Percentiles rank a stretch among this genome's conserved stretches.
Conservation (phyloP, 306 rosid species). For the Boehmeria nivea region DNA sequence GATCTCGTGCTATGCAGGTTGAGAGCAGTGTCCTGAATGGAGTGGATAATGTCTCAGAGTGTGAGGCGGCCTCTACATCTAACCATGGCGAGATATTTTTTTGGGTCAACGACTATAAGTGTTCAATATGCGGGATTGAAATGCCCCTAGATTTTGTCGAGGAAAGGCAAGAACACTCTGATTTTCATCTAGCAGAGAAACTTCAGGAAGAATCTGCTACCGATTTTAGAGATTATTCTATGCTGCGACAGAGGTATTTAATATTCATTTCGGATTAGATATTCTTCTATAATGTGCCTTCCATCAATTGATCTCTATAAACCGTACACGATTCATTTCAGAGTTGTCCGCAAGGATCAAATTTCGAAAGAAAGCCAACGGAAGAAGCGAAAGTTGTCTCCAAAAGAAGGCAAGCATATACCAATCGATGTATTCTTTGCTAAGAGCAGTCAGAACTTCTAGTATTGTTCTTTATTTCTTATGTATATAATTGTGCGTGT, state of each 20-base stretch:
- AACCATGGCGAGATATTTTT: conserved; percentile 27
- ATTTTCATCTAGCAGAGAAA: conserved; percentile 88
- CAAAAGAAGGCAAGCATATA: conserved; percentile 45
- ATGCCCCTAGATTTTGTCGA: conserved; percentile 65
- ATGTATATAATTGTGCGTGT: conserved; percentile 19
- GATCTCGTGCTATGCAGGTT: conserved; percentile 15
- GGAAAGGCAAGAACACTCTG: conserved; percentile 85
- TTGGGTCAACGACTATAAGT: conserved; percentile 78
- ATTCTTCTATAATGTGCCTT: neutral
- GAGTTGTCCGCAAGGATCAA: conserved; percentile 35
- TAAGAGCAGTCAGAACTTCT: conserved; percentile 42
- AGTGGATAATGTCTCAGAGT: conserved; percentile 20
- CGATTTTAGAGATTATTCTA: conserved; percentile 22
- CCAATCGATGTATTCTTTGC: conserved; percentile 76
- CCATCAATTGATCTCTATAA: neutral
- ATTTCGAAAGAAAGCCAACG: conserved; percentile 37
- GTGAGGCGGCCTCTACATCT: conserved; percentile 29
- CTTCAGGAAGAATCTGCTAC: conserved; percentile 72
- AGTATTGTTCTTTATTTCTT: neutral
- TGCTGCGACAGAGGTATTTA: conserved; percentile 43
- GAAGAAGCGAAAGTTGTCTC: conserved; percentile 54
- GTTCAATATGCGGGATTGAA: conserved; percentile 81
- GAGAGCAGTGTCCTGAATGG: conserved; percentile 22
- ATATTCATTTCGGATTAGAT: neutral
- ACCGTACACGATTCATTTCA: conserved; percentile 24